Conservation (phyloP, 2,329 filamentous ascomycete species). For the Penicillium sp. region DNA sequence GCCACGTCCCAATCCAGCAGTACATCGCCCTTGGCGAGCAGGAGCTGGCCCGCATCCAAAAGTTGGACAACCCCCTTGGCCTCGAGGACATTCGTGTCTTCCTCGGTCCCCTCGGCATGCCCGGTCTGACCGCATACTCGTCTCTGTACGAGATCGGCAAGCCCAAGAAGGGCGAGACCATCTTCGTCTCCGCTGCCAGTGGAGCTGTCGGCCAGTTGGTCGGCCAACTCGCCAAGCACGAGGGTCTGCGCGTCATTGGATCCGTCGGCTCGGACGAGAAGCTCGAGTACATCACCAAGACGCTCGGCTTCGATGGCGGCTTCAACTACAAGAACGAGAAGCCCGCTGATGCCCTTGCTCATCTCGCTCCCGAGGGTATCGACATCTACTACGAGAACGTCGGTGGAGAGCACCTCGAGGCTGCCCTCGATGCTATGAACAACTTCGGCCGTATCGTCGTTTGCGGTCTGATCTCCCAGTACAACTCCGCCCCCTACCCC, state of each 20-base stretch:
- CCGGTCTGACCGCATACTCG: conserved; percentile 65
- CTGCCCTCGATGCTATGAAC: conserved; percentile 58
- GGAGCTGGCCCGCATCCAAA: conserved; percentile 39
- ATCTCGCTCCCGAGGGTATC: conserved; percentile 66
- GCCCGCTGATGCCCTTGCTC: conserved; percentile 56
- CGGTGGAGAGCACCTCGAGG: conserved; percentile 64
- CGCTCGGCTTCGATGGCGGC: conserved; percentile 61
- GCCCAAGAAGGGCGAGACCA: conserved; percentile 68
- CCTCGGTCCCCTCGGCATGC: conserved; percentile 69
- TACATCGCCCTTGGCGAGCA: conserved; percentile 53
- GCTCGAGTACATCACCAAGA: conserved; percentile 62
- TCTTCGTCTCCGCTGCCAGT: conserved; percentile 70
- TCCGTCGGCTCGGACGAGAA: conserved; percentile 73
- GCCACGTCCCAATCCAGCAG: conserved; percentile 55
- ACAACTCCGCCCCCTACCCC: conserved; percentile 62
- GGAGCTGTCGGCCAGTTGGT: conserved; percentile 77
- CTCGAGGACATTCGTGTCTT: conserved; percentile 51
- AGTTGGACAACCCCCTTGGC: conserved; percentile 57
- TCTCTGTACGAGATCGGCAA: conserved; percentile 66
- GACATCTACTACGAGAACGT: conserved; percentile 81
- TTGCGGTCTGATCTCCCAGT: conserved; percentile 65
- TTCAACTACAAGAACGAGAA: conserved; percentile 87
- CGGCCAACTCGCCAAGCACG: conserved; percentile 72
- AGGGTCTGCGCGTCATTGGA: conserved; percentile 70
- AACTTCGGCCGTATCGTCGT: conserved; percentile 56